These are phyloP conservation scores for Colletotrichum zoysiae DNA, from an alignment of 2,329 filamentous ascomycete genomes.

Conservation along the genomic window DNA sequence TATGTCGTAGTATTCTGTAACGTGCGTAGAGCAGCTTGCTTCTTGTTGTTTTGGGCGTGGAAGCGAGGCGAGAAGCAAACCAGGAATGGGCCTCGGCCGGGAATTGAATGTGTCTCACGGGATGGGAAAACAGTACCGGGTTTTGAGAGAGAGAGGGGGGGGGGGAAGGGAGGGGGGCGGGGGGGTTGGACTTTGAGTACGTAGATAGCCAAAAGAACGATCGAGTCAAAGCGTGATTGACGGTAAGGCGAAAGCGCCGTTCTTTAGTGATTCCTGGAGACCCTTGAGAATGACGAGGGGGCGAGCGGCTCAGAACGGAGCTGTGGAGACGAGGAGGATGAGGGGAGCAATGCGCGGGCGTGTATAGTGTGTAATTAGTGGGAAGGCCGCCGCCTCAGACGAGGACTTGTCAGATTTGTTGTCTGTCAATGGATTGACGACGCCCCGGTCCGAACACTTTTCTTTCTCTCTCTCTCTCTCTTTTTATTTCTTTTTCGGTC, in stretches of 20 bases:
- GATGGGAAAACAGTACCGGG: conserved; percentile 32
- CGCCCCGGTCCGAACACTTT: conserved; percentile 3
- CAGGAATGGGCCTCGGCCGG: conserved; percentile 29
- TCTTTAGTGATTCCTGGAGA: conserved; percentile 29
- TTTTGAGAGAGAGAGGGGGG: conserved; percentile 26
- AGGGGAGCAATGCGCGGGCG: conserved; percentile 1
- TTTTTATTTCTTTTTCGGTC: neutral
- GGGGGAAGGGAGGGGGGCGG: neutral
- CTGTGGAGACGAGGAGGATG: conserved; percentile 13
- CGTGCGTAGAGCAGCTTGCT: conserved; percentile 7
- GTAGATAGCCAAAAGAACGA: conserved; percentile 10
- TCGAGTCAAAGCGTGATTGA: conserved; percentile 38
- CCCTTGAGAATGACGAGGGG: conserved; percentile 39
- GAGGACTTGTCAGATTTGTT: neutral
- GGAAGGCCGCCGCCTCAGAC: neutral
- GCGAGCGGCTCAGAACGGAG: conserved; percentile 29
- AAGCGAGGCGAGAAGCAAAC: conserved; percentile 3
- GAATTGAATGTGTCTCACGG: conserved; percentile 31
- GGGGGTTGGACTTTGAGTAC: conserved; percentile 19
- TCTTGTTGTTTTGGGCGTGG: conserved; percentile 17
- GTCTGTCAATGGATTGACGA: neutral
- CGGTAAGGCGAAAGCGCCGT: conserved; percentile 32
- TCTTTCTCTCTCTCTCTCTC: neutral
- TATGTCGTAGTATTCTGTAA: neutral
- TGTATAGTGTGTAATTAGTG: neutral